These are phyloP conservation scores for Artomyces pyxidatus DNA, from an alignment of 768 basidiomycete species.

Conservation along the genomic window DNA sequence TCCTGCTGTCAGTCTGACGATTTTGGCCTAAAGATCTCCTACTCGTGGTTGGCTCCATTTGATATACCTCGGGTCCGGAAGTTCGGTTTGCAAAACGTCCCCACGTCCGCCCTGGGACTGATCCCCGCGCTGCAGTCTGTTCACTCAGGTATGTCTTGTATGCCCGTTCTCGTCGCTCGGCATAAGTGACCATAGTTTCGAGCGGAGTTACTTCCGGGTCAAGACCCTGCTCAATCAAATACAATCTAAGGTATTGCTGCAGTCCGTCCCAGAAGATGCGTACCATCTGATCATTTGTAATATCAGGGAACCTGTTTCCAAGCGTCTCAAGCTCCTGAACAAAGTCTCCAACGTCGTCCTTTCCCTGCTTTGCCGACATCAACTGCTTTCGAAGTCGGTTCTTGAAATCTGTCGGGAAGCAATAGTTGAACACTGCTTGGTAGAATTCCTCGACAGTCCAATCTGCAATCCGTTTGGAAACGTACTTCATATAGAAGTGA, in stretches of 20 bases:
- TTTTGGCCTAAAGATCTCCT: background rate
- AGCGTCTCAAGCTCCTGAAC: conserved; percentile 17
- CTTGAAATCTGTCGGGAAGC: conserved; percentile 18
- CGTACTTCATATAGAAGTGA: conserved; percentile 19
- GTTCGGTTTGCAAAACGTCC: background rate
- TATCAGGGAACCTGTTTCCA: conserved; percentile 11
- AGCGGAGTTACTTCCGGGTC: background rate
- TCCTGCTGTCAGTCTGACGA: background rate
- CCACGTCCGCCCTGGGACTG: background rate
- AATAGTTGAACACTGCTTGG: conserved; percentile 17
- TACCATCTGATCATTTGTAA: conserved; percentile 8
- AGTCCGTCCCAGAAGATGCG: conserved; percentile 11
- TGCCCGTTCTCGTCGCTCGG: background rate
- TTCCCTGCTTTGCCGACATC: conserved; percentile 3
- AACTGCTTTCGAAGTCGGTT: background rate
- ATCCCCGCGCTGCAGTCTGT: background rate
- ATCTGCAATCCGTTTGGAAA: conserved; percentile 3
- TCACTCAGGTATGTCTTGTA: background rate
- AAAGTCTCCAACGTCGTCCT: conserved; percentile 11
- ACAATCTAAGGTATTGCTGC: conserved; percentile 12
- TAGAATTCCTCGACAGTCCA: conserved; percentile 14
- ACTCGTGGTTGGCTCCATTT: background rate
- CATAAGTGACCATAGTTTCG: background rate
- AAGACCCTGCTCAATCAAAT: conserved; percentile 16
- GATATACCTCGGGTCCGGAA: background rate